These are phyloP conservation scores for Pleurotus djamor DNA, from an alignment of 768 basidiomycete genomes.

Conservation along the genomic window DNA sequence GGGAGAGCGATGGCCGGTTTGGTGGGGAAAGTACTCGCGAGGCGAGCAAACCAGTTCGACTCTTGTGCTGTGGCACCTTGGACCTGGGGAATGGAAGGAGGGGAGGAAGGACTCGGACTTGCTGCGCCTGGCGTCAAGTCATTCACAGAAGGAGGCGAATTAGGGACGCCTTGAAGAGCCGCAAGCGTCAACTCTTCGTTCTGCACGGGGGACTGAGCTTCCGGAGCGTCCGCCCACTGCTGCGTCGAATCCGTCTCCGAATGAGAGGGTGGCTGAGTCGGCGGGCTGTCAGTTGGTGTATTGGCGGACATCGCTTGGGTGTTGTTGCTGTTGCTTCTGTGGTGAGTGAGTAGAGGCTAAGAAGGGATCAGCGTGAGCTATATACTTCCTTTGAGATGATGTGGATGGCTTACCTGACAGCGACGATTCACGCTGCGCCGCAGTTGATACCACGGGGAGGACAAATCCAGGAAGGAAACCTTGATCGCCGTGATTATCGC, in stretches of 20 bases:
- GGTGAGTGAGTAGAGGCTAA: not conserved
- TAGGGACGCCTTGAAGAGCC: not conserved
- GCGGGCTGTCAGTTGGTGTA: not conserved
- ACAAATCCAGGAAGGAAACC: not conserved
- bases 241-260: not conserved
- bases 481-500: not conserved
- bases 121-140: too few species aligned
- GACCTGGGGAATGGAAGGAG: not conserved
- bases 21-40: not conserved
- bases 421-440: not conserved
- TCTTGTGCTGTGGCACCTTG: not conserved
- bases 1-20: not conserved
- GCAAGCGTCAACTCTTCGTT: not conserved
- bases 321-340: not conserved
- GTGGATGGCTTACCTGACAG: not conserved
- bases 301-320: not conserved
- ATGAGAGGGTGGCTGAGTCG: not conserved
- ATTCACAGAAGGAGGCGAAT: too few species aligned
- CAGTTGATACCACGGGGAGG: not conserved
- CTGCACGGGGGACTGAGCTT: not conserved
- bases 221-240: not conserved
- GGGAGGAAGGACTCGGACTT: not conserved
- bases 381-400: not conserved
- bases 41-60: not conserved
- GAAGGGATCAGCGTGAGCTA: not conserved